Conservation (phyloP, 2,329 filamentous ascomycete species). For the Corniculantispora saksenae region DNA sequence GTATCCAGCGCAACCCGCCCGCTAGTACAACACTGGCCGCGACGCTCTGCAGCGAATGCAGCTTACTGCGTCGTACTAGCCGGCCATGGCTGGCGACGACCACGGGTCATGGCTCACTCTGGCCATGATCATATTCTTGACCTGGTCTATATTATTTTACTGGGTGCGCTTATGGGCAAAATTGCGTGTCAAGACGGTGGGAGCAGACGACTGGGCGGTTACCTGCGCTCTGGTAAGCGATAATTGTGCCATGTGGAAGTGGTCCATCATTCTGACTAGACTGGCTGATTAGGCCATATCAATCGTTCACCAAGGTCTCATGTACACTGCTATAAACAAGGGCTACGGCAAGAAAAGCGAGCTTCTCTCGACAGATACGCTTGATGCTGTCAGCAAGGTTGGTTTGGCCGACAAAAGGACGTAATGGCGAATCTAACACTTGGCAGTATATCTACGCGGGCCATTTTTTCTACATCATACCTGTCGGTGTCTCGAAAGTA, state of each 20-base stretch:
- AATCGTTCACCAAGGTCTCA: background rate
- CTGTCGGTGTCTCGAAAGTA: conserved; percentile 16
- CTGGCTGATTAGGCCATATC: background rate
- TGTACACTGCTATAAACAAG: background rate
- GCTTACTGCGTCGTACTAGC: background rate
- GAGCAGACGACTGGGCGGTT: background rate
- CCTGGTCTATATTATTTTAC: background rate
- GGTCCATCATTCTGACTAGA: background rate
- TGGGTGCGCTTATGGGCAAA: conserved; percentile 3
- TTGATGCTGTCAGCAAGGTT: background rate
- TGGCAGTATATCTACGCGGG: background rate
- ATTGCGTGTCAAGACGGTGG: conserved; percentile 2
- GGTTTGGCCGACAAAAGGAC: background rate
- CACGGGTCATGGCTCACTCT: background rate
- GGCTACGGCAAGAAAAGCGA: conserved; percentile 8
- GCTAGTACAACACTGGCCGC: background rate
- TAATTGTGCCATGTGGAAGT: no score
- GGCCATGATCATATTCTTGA: conserved; percentile 9
- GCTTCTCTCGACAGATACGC: background rate
- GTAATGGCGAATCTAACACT: background rate
- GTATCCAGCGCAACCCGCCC: background rate
- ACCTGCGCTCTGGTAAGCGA: background rate
- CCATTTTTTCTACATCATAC: conserved; percentile 17
- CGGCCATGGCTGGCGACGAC: background rate
- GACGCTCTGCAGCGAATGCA: background rate